Evolutionary conservation across 805 yeast genomes (phyloP).

Genomic region (Pichia nakasei): DNA sequence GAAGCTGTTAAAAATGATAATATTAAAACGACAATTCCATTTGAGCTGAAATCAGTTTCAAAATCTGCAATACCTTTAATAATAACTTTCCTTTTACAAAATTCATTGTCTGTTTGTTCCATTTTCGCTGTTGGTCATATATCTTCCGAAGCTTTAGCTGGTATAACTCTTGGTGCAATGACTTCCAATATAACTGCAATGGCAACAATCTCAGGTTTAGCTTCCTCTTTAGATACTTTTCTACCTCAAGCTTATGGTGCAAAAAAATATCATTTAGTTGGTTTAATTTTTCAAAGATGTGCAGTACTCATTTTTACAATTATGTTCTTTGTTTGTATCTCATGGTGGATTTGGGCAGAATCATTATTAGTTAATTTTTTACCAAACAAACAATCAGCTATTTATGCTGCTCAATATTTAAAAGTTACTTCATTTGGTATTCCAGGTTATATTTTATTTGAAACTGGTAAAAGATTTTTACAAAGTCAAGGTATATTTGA

Average conservation of each 20-base stretch:
- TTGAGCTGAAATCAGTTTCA: slow-evolving; percentile 33
- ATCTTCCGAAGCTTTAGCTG: slow-evolving; percentile 65
- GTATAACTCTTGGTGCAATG: slow-evolving; percentile 68
- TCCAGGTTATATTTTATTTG: slow-evolving; percentile 61
- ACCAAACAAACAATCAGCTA: slow-evolving; percentile 37
- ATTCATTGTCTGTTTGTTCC: slow-evolving; percentile 66
- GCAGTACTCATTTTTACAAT: slow-evolving; percentile 43
- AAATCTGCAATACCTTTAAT: slow-evolving; percentile 48
- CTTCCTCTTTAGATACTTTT: slow-evolving; percentile 71
- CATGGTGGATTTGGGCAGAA: slow-evolving; percentile 56
- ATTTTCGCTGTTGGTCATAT: slow-evolving; percentile 71
- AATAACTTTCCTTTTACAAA: slow-evolving; percentile 59
- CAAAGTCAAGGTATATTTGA: slow-evolving; percentile 76
- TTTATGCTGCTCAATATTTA: slow-evolving; percentile 51
- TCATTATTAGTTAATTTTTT: slow-evolving; percentile 35
- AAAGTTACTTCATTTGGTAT: slow-evolving; percentile 50
- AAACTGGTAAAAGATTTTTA: slow-evolving; percentile 62
- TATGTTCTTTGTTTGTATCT: slow-evolving; percentile 43
- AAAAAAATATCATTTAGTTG: slow-evolving; percentile 53
- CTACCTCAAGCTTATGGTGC: slow-evolving; percentile 76
- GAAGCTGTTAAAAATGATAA: slow-evolving; percentile 30
- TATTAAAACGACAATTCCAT: slow-evolving; percentile 32
- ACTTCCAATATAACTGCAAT: slow-evolving; percentile 70
- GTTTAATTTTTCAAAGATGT: slow-evolving; percentile 61
- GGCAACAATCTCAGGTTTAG: slow-evolving; percentile 66